phyloP scores from a whole-genome alignment of 768 basidiomycete genomes.

The Boletus coccyginus region DNA sequence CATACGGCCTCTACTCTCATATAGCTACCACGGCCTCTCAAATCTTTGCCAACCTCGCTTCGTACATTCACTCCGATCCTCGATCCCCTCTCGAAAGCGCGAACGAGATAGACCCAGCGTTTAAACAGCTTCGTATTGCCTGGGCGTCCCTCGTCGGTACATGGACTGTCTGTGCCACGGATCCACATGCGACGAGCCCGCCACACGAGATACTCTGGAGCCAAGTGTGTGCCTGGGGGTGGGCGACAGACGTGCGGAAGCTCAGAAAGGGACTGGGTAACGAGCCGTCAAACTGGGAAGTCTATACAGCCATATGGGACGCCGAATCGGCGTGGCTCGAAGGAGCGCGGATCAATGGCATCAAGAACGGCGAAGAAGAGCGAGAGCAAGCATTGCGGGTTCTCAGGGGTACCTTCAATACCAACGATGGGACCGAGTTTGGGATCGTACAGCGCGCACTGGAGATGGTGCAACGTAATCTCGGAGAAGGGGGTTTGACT shows the following conservation, averaged over 20 bases:
- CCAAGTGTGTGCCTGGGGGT: slow-evolving; percentile 76
- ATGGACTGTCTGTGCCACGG: slow-evolving; percentile 83
- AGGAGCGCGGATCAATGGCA: slow-evolving; percentile 69
- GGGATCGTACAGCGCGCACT: slow-evolving; percentile 38
- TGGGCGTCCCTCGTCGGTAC: slow-evolving; percentile 61
- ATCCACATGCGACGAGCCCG: slow-evolving; percentile 87
- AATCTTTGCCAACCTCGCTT: slow-evolving; percentile 50
- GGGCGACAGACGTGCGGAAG: slow-evolving; percentile 57
- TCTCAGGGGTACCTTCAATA: slow-evolving; percentile 39
- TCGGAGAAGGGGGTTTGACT: slow-evolving; percentile 5
- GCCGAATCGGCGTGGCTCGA: slow-evolving; percentile 66
- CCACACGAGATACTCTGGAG: slow-evolving; percentile 89
- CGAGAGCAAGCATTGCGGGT: slow-evolving; percentile 38
- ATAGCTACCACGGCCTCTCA: slow-evolving; percentile 60
- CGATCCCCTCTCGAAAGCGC: slow-evolving; percentile 18
- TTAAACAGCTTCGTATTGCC: slow-evolving; percentile 36
- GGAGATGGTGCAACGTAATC: slow-evolving; percentile 31
- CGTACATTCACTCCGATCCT: slow-evolving; percentile 40
- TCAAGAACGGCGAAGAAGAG: slow-evolving; percentile 65
- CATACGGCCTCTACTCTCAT: slow-evolving; percentile 76
- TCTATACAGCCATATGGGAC: slow-evolving; percentile 39
- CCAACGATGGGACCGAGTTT: slow-evolving; percentile 32
- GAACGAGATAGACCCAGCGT: not conserved
- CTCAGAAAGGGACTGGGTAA: slow-evolving; percentile 35
- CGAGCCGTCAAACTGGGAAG: slow-evolving; percentile 21